Evolutionary conservation across 345 rosid species (phyloP), one percentile per base, ranked within the genome.

Genomic region (Corchorus olitorius): DNA sequence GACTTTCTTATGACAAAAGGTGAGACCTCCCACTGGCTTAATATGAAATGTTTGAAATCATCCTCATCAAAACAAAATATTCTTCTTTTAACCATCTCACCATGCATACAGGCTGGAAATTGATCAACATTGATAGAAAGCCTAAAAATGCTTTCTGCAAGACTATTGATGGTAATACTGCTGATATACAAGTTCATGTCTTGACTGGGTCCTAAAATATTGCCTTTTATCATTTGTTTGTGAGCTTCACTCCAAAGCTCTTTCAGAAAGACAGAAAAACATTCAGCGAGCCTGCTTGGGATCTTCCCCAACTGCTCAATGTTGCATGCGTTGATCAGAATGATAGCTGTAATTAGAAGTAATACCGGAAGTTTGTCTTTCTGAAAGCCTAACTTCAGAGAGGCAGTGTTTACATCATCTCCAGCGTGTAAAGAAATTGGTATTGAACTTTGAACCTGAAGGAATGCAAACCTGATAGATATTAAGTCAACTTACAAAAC

Each of bases 121-220:
- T 81, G 77, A 39, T 59, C 20, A 10, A 16, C 50, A 53, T 34
- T 84, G 14, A 83, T 75, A 37, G 88, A 81, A 54, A 89, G 86
- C 83, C 87, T 84, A 78, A 88, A 89, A 75, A 85, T 77, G 81
- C 91, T 65, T 79, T 89, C 88, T 8, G 91, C 90, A 75, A 89
- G 73, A 76, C 70, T 72, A 43, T 76, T 83, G 37, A 82, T 58
- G 13, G 75, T 79, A 52, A 81, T 76, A 74, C 79, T 79, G 77
- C 82, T 78, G 20, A 70, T n/a, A 63, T 63, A 73, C 16, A 77
- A 74, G 16, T 78, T 11, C 49, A 17, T 41, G 58, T 49, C 81
- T 73, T 45, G 58, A 60, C 62, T 15, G 46, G 79, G 69, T 2
- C 52, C 60, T 54, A 35, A 72, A 80, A 77, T 39, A 43, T 67